Conservation (phyloP, 805 yeast species). For the Priceomyces melissophilus region DNA sequence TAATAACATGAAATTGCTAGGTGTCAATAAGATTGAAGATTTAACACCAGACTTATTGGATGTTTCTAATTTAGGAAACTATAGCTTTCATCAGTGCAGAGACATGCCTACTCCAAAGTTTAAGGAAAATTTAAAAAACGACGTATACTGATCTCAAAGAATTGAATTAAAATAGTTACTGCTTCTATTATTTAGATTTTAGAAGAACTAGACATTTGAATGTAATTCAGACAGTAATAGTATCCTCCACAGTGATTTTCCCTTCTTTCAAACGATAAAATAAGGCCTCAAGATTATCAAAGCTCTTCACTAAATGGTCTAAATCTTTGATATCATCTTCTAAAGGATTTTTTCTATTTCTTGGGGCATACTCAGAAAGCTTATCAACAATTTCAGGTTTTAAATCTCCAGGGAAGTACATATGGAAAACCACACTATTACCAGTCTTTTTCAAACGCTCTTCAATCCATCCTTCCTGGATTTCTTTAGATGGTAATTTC, state of each 20-base stretch:
- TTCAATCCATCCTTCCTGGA: constrained; percentile 34
- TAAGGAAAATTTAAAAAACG: too few species aligned
- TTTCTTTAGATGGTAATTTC: constrained; percentile 36
- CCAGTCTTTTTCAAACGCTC: constrained; percentile 19
- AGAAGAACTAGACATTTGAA: too few species aligned
- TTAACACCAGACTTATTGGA: constrained; percentile 41
- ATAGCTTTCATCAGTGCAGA: background rate
- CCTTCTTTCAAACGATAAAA: constrained; percentile 12
- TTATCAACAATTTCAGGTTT: constrained; percentile 24
- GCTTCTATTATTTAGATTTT: too few species aligned
- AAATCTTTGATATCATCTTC: constrained; percentile 12
- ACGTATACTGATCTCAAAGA: too few species aligned
- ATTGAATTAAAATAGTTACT: too few species aligned
- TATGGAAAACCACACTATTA: constrained; percentile 26
- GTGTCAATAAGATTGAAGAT: constrained; percentile 57
- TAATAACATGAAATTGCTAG: constrained; percentile 77
- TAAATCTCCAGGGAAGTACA: constrained; percentile 25
- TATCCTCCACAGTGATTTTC: constrained; percentile 10
- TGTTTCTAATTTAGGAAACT: constrained; percentile 15
- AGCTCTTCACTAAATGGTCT: constrained; percentile 9
- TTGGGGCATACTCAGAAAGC: constrained; percentile 21
- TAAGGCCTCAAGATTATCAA: constrained; percentile 8
- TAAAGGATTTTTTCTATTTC: constrained; percentile 29
- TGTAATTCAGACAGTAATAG: constrained; percentile 1
- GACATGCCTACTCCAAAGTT: too few species aligned